phyloP scores from a whole-genome alignment of 441 rosid species.

The Viola pubescens region DNA sequence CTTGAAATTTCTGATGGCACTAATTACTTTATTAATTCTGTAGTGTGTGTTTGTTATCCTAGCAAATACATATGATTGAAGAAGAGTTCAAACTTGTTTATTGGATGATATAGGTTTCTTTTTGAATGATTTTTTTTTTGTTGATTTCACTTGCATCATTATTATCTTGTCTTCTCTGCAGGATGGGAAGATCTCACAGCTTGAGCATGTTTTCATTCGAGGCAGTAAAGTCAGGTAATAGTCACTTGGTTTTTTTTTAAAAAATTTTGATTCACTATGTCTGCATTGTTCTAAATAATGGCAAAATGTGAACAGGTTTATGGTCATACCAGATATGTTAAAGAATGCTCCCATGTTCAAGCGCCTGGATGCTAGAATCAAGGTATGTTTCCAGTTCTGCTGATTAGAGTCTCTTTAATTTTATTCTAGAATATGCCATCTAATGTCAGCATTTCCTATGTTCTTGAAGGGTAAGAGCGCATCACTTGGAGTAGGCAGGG shows the following conservation, averaged over 20 bases:
- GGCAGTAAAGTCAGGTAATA: slow-evolving; percentile 97
- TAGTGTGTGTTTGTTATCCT: too few relatives aligned
- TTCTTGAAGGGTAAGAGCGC: slow-evolving; percentile 87
- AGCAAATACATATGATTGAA: too few relatives aligned
- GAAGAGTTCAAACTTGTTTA: too few relatives aligned
- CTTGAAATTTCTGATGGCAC: too few relatives aligned
- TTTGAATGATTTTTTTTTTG: slow-evolving; percentile 5
- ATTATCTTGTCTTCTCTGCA: slow-evolving; percentile 16
- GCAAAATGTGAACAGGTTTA: slow-evolving; percentile 48
- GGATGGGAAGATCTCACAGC: slow-evolving; percentile 97
- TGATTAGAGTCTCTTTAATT: background rate
- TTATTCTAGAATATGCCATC: background rate
- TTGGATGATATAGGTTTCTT: background rate
- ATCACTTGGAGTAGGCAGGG: slow-evolving; percentile 94
- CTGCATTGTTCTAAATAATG: background rate
- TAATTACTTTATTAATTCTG: too few relatives aligned
- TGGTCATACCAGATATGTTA: slow-evolving; percentile 99
- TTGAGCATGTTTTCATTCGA: slow-evolving; percentile 94
- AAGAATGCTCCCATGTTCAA: slow-evolving; percentile 99
- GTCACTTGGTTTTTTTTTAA: background rate
- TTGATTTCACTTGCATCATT: background rate
- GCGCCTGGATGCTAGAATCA: slow-evolving; percentile 92
- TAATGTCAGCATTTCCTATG: slow-evolving; percentile 8
- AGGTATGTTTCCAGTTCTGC: slow-evolving; percentile 34
- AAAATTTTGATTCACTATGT: background rate